Conservation (phyloP, 2,329 filamentous ascomycete genomes). For the Orbilia ellipsospora region DNA sequence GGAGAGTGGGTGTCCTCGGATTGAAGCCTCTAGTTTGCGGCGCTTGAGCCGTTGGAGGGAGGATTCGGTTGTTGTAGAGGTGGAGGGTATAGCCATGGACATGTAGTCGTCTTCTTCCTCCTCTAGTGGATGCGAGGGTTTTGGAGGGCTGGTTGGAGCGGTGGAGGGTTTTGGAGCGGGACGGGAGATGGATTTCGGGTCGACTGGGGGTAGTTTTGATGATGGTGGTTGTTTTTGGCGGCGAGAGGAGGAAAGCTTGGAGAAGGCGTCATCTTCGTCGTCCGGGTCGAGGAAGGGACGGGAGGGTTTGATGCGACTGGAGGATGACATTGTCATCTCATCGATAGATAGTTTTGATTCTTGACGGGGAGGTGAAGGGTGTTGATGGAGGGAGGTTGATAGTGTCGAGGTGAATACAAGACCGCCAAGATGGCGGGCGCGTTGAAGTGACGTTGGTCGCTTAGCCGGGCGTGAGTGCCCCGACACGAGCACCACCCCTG, state of each 20-base stretch:
- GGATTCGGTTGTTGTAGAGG: slow-evolving; percentile 65
- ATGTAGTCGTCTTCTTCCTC: slow-evolving; percentile 93
- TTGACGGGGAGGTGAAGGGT: too few relatives aligned
- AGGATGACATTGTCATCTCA: slow-evolving; percentile 43
- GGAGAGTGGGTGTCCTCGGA: slow-evolving; percentile 75
- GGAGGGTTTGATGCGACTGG: slow-evolving; percentile 20
- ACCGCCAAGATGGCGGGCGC: not conserved
- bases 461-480: slow-evolving; percentile 8
- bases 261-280: slow-evolving; percentile 51
- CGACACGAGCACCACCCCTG: slow-evolving; percentile 4
- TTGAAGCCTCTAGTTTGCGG: slow-evolving; percentile 69
- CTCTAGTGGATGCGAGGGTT: slow-evolving; percentile 1
- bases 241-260: slow-evolving; percentile 27
- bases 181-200: slow-evolving; percentile 23
- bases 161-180: slow-evolving; percentile 6
- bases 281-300: slow-evolving; percentile 27
- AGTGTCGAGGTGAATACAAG: not conserved
- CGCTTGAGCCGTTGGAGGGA: slow-evolving; percentile 43
- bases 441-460: not conserved
- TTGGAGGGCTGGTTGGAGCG: not conserved
- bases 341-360: not conserved
- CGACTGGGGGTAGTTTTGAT: slow-evolving; percentile 18
- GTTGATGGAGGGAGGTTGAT: not conserved
- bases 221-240: slow-evolving; percentile 19
- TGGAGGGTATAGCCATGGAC: slow-evolving; percentile 84